Percentiles rank a stretch among this genome's conserved stretches.
These are phyloP conservation scores for Mayamaea pseudoterrestris DNA, from an alignment of 108 stramenopile species.

Conservation along the genomic window DNA sequence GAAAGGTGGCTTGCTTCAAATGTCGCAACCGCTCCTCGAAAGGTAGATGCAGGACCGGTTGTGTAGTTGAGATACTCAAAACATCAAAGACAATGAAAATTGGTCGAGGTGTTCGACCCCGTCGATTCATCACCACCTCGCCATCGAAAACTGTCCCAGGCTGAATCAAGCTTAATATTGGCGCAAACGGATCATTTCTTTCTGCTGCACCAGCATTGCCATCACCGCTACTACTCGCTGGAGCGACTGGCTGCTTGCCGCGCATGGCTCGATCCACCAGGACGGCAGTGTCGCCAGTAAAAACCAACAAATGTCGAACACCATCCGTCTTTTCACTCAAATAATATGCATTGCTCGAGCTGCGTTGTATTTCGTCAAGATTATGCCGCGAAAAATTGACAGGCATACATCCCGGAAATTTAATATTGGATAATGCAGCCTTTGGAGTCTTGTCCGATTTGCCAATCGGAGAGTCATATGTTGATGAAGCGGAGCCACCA, in stretches of 20 bases:
- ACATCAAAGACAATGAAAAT: slow-evolving; percentile 95
- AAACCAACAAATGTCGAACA: slow-evolving; percentile 86
- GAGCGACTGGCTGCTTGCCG: slow-evolving; percentile 56
- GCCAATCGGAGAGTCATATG: slow-evolving; percentile 23
- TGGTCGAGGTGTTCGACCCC: slow-evolving; percentile 38
- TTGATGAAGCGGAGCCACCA: slow-evolving; percentile 17
- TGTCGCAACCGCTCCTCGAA: slow-evolving; percentile 75
- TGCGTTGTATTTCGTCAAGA: slow-evolving; percentile 78
- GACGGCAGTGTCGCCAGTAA: slow-evolving; percentile 77
- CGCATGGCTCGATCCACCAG: slow-evolving; percentile 86
- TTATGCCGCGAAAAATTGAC: slow-evolving; percentile 91
- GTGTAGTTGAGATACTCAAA: slow-evolving; percentile 48
- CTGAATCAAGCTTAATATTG: slow-evolving; percentile 33
- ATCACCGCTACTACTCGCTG: slow-evolving; percentile 15
- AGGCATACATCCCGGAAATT: slow-evolving; percentile 92
- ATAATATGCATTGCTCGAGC: slow-evolving; percentile 65
- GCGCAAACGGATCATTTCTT: slow-evolving; percentile 40
- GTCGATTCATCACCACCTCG: slow-evolving; percentile 90
- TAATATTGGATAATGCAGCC: slow-evolving; percentile 27
- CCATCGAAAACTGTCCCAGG: slow-evolving; percentile 92
- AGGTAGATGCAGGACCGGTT: slow-evolving; percentile 63
- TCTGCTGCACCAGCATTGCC: slow-evolving; percentile 2
- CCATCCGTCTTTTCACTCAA: slow-evolving; percentile 96
- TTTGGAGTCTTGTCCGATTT: slow-evolving; percentile 22
- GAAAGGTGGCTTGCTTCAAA: slow-evolving; percentile 55